A percentile compares a stretch with the other conserved stretches of the same genome.
Evolutionary conservation across 257 asterid genomes (phyloP).

Genomic region (Scutellaria baicalensis): DNA sequence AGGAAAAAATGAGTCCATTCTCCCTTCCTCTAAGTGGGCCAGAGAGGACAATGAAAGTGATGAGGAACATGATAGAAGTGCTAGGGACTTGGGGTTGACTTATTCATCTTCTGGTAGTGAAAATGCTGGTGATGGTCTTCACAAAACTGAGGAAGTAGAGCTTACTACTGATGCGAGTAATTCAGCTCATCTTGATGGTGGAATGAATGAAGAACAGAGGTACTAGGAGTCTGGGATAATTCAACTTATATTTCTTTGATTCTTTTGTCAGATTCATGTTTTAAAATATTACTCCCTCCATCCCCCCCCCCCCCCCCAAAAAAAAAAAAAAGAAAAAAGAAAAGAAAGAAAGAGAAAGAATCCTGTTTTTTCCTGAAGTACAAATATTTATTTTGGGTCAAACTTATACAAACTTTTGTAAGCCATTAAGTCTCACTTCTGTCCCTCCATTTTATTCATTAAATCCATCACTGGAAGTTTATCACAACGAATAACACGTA

Average conservation of each 20-base stretch:
- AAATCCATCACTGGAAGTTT: too few species aligned
- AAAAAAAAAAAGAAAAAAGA: too few species aligned
- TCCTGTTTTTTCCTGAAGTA: too few species aligned
- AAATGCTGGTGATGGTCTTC: conserved; percentile 47
- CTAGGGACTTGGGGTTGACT: conserved; percentile 62
- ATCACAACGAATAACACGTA: too few species aligned
- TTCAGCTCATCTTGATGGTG: conserved; percentile 48
- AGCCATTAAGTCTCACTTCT: too few species aligned
- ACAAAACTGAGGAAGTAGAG: conserved; percentile 44
- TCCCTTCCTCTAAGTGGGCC: conserved; percentile 93
- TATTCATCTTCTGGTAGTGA: conserved; percentile 97
- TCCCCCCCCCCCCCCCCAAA: too few species aligned
- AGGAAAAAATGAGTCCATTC: conserved; percentile 46
- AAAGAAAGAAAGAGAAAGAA: too few species aligned
- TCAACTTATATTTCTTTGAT: not conserved
- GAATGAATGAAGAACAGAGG: conserved; percentile 83
- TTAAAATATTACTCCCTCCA: not conserved
- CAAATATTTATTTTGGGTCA: too few species aligned
- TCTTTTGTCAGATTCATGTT: not conserved
- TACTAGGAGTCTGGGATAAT: conserved; percentile 5
- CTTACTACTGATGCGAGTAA: conserved; percentile 48
- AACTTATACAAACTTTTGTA: too few species aligned
- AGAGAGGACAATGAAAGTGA: conserved; percentile 81
- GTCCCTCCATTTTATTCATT: too few species aligned
- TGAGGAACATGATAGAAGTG: conserved; percentile 53